Percentiles rank a stretch among this genome's conserved stretches.
phyloP scores from a whole-genome alignment of 179 eudicot species.

The Patellifolia procumbens region DNA sequence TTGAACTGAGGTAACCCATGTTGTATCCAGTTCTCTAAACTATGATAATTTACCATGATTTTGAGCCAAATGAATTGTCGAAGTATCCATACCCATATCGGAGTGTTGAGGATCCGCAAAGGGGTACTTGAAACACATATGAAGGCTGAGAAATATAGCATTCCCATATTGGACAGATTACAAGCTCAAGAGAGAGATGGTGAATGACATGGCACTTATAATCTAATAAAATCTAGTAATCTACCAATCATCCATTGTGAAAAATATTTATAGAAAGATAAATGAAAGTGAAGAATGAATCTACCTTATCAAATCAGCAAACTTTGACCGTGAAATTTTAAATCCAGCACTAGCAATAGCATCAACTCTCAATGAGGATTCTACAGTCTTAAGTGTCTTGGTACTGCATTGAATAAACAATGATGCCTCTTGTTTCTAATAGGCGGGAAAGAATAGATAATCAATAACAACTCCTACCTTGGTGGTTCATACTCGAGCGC shows the following conservation, averaged over 20 bases:
- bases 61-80: too few species aligned
- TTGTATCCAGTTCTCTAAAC: too few species aligned
- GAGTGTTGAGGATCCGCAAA: too few species aligned
- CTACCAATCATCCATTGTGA: background rate
- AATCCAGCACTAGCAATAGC: conserved; percentile 95
- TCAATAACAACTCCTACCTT: conserved; percentile 40
- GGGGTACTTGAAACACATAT: too few species aligned
- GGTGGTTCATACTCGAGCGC: conserved; percentile 83
- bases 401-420: conserved; percentile 47
- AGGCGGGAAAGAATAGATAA: conserved; percentile 5
- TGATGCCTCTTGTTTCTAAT: conserved; percentile 11
- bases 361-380: conserved; percentile 85
- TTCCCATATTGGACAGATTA: background rate
- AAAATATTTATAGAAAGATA: background rate
- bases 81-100: too few species aligned
- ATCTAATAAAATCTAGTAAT: background rate
- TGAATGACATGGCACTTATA: background rate
- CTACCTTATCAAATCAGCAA: conserved; percentile 80
- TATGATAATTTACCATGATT: too few species aligned
- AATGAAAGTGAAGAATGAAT: background rate
- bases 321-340: conserved; percentile 85
- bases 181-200: background rate
- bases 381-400: conserved; percentile 72
- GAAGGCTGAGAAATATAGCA: too few species aligned
- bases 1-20: too few species aligned